These are phyloP conservation scores for Penicillium riverlandense DNA, from an alignment of 495 filamentous ascomycete genomes.

Conservation along the genomic window DNA sequence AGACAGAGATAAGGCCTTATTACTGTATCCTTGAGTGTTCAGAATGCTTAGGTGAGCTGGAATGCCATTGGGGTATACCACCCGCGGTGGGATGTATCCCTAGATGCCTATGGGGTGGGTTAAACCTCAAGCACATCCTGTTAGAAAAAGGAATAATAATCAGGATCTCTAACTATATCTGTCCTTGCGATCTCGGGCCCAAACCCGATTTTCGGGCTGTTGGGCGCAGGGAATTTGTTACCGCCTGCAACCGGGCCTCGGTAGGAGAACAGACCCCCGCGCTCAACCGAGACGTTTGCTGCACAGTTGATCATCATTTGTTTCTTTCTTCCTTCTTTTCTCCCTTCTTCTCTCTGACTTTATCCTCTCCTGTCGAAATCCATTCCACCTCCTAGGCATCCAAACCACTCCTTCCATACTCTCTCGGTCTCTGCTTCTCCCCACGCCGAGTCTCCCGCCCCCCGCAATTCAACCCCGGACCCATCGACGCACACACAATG, in stretches of 20 bases:
- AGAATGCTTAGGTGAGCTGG: too few relatives aligned
- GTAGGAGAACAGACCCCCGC: slow-evolving; percentile 20
- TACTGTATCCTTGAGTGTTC: too few relatives aligned
- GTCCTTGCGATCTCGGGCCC: too few relatives aligned
- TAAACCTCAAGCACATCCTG: background rate
- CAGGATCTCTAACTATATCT: too few relatives aligned
- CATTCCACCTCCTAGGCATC: background rate
- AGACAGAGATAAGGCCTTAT: too few relatives aligned
- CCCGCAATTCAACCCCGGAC: slow-evolving; percentile 16
- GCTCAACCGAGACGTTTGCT: slow-evolving; percentile 22
- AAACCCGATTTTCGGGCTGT: slow-evolving; percentile 1
- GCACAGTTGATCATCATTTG: background rate
- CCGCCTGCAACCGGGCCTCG: slow-evolving; percentile 27
- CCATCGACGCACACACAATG: slow-evolving; percentile 16
- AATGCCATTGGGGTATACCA: too few relatives aligned
- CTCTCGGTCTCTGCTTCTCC: background rate
- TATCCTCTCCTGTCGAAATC: slow-evolving; percentile 2
- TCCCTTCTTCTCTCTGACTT: slow-evolving; percentile 3
- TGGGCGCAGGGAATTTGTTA: too few relatives aligned
- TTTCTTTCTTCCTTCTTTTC: background rate
- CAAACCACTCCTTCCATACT: too few relatives aligned
- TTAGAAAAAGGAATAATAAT: background rate
- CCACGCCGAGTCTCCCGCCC: slow-evolving; percentile 14
- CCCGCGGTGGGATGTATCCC: too few relatives aligned
- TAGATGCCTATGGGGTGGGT: background rate